Evolutionary conservation across 768 basidiomycete species (phyloP).

Genomic region (Hericium coralloides): DNA sequence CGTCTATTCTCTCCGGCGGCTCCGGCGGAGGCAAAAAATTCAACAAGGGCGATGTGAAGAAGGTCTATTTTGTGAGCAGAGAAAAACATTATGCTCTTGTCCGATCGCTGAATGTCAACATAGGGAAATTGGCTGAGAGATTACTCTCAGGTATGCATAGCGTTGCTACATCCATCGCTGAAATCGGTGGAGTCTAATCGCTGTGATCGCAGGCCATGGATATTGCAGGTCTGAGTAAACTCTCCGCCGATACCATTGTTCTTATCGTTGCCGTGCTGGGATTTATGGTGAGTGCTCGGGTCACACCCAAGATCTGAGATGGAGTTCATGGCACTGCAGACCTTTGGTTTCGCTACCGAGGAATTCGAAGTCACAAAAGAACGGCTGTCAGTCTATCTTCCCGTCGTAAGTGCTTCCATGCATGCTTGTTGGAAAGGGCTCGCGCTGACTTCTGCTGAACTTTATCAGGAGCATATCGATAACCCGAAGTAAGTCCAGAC

Average conservation of each 20-base stretch:
- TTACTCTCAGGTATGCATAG: constrained; percentile 44
- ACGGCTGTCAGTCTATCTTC: constrained; percentile 69
- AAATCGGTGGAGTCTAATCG: neutral
- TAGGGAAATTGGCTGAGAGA: constrained; percentile 67
- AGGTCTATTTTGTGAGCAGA: constrained; percentile 49
- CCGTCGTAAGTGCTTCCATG: constrained; percentile 35
- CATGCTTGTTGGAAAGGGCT: neutral
- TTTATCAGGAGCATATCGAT: constrained; percentile 61
- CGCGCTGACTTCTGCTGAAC: neutral
- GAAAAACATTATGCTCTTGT: neutral
- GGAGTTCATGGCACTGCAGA: constrained; percentile 23
- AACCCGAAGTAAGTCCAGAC: constrained; percentile 49
- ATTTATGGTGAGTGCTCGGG: constrained; percentile 34
- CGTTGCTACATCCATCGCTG: neutral
- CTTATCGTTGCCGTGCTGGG: constrained; percentile 49
- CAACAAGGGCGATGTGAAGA: constrained; percentile 54
- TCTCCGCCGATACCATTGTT: constrained; percentile 55
- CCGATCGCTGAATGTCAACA: neutral
- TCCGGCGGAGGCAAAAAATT: constrained; percentile 47
- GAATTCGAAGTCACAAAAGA: constrained; percentile 69
- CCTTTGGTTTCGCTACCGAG: constrained; percentile 53
- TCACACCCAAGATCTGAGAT: neutral
- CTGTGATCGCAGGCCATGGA: constrained; percentile 46
- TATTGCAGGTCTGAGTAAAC: constrained; percentile 58
- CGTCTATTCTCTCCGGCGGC: constrained; percentile 34